Evolutionary conservation across 192 early-diverging fungal species (phyloP).

Genomic region (Coemansia furcata): DNA sequence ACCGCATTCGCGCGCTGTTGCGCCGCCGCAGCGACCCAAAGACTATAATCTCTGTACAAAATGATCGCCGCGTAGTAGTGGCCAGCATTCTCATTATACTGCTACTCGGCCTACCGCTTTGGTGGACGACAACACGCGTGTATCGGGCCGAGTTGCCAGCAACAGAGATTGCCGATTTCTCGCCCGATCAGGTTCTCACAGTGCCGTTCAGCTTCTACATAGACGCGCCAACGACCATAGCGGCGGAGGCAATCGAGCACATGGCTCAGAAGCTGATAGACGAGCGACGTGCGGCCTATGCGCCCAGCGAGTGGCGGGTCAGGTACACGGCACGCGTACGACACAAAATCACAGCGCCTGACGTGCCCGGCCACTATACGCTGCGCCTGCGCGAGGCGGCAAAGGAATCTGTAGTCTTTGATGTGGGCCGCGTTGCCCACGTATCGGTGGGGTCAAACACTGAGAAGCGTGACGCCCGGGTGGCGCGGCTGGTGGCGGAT

Average conservation of each 20-base stretch:
- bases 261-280: constrained; percentile 13
- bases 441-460: not conserved
- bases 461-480: not conserved
- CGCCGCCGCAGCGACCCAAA: constrained; percentile 12
- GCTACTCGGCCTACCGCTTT: constrained; percentile 45
- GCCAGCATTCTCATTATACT: constrained; percentile 34
- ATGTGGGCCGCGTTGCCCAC: not conserved
- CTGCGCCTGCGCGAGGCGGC: constrained; percentile 11
- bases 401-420: not conserved
- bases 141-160: constrained; percentile 48
- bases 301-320: constrained; percentile 21
- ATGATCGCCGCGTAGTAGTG: constrained; percentile 41
- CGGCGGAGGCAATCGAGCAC: not conserved
- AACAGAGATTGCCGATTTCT: constrained; percentile 13
- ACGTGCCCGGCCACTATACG: constrained; percentile 38
- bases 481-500: constrained; percentile 2
- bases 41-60: constrained; percentile 36
- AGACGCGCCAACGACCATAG: constrained; percentile 11
- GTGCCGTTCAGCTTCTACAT: constrained; percentile 35
- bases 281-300: constrained; percentile 5
- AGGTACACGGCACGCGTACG: constrained; percentile 4
- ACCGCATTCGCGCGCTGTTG: constrained; percentile 27
- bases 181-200: constrained; percentile 11
- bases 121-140: constrained; percentile 53
- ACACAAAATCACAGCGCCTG: constrained; percentile 3